These are phyloP conservation scores for Skeletonema menzelii DNA, from an alignment of 108 stramenopile species.

Conservation along the genomic window DNA sequence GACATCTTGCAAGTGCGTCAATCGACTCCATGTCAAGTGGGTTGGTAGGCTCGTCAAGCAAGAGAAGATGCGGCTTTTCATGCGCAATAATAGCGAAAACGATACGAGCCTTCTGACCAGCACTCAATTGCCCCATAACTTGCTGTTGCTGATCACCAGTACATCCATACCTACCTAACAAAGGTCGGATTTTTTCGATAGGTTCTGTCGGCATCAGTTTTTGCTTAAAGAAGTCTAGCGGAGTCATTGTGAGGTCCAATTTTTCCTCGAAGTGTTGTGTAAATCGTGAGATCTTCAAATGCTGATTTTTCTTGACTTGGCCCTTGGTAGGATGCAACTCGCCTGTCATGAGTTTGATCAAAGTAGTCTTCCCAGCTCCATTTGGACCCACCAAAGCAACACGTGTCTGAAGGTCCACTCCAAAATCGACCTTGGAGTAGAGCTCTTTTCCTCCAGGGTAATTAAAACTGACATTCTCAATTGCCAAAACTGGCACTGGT, in stretches of 20 bases:
- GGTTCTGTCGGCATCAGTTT: conserved; percentile 81
- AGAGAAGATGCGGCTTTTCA: conserved; percentile 94
- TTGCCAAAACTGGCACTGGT: conserved; percentile 64
- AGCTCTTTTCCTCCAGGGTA: conserved; percentile 57
- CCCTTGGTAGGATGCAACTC: conserved; percentile 93
- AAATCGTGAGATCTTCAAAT: conserved; percentile 93
- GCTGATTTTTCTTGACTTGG: conserved; percentile 89
- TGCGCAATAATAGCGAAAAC: conserved; percentile 97
- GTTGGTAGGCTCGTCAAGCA: conserved; percentile 98
- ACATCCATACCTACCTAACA: conserved; percentile 96
- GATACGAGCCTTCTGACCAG: conserved; percentile 97
- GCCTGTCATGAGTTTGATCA: conserved; percentile 75
- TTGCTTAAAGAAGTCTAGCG: conserved; percentile 93
- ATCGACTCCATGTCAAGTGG: conserved; percentile 97
- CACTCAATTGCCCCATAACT: conserved; percentile 89
- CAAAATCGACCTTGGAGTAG: conserved; percentile 76
- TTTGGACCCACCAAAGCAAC: conserved; percentile 91
- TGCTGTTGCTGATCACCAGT: conserved; percentile 85
- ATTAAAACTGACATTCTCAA: conserved; percentile 85
- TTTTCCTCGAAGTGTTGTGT: conserved; percentile 99
- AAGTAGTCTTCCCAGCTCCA: conserved; percentile 83
- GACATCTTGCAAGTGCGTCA: conserved; percentile 94
- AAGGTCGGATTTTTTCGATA: conserved; percentile 77
- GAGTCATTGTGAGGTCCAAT: conserved; percentile 93
- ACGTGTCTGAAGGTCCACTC: conserved; percentile 87